phyloP scores from a whole-genome alignment of 192 early-diverging fungal genomes.

The Phlyctochytrium planicorne region DNA sequence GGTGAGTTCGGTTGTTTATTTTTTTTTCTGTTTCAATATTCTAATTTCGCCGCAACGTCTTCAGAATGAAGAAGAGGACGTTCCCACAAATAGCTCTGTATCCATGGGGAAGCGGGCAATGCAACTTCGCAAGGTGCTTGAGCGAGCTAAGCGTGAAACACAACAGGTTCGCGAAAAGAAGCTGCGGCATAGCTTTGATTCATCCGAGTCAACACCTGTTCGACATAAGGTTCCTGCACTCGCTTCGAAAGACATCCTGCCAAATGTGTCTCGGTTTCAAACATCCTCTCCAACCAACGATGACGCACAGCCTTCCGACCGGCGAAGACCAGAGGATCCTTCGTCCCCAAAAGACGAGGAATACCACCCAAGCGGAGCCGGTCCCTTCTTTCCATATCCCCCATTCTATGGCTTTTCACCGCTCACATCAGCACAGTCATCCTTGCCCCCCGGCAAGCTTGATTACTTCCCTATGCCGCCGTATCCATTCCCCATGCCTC shows the following conservation, averaged over 20 bases:
- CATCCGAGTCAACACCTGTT: not conserved
- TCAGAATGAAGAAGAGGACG: not conserved
- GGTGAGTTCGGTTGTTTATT: no score
- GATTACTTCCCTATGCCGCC: not conserved
- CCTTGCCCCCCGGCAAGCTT: no score
- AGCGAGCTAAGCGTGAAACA: not conserved
- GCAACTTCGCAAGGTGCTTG: not conserved
- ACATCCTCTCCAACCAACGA: not conserved
- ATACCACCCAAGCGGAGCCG: not conserved
- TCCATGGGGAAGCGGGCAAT: not conserved
- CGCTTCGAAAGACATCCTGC: not conserved
- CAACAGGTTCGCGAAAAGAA: not conserved
- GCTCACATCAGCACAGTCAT: no score
- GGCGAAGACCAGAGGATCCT: not conserved
- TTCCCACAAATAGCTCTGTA: not conserved
- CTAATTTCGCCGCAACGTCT: not conserved
- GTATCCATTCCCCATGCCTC: no score
- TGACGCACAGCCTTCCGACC: not conserved
- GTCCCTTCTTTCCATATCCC: not conserved
- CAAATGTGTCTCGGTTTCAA: not conserved
- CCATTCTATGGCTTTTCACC: not conserved
- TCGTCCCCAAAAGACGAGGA: not conserved
- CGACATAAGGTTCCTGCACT: not conserved
- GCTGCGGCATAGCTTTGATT: not conserved
- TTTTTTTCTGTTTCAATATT: no score